These are phyloP conservation scores for Globisporangium paroecandrum DNA, from an alignment of 352 stramenopile genomes.

Conservation along the genomic window DNA sequence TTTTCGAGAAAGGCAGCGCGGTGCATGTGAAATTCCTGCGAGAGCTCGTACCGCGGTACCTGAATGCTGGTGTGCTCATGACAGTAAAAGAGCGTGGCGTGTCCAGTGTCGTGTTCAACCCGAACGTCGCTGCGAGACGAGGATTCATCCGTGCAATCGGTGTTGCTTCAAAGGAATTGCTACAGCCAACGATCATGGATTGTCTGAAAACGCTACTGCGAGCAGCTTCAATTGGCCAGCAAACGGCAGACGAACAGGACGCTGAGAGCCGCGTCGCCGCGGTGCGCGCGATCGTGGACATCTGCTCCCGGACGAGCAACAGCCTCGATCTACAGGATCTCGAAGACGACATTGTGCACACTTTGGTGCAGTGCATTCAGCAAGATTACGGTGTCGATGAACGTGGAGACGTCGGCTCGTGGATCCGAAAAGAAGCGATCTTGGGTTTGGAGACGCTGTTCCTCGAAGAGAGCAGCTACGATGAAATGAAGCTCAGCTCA, in stretches of 20 bases:
- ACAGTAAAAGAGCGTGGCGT: slow-evolving; percentile 24
- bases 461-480: slow-evolving; percentile 30
- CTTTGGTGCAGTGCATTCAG: slow-evolving; percentile 84
- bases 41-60: slow-evolving; percentile 55
- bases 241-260: slow-evolving; percentile 78
- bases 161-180: slow-evolving; percentile 32
- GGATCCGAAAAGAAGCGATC: slow-evolving; percentile 95
- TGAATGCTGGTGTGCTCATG: slow-evolving; percentile 45
- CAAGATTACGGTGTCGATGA: slow-evolving; percentile 97
- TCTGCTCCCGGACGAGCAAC: slow-evolving; percentile 61
- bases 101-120: slow-evolving; percentile 36
- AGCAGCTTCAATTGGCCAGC: slow-evolving; percentile 40
- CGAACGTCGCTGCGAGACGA: slow-evolving; percentile 88
- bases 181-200: slow-evolving; percentile 27
- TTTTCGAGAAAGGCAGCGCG: slow-evolving; percentile 47
- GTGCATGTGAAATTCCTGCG: slow-evolving; percentile 47
- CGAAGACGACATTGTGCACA: slow-evolving; percentile 67
- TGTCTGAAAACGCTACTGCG: slow-evolving; percentile 38
- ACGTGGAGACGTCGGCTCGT: slow-evolving; percentile 97
- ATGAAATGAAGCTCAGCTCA: slow-evolving; percentile 30
- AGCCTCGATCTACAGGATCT: slow-evolving; percentile 40
- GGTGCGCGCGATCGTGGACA: slow-evolving; percentile 85
- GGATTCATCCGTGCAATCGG: slow-evolving; percentile 69
- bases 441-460: slow-evolving; percentile 84
- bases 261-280: slow-evolving; percentile 95